phyloP scores from a whole-genome alignment of 257 asterid genomes.

The Nicotiana knightiana region DNA sequence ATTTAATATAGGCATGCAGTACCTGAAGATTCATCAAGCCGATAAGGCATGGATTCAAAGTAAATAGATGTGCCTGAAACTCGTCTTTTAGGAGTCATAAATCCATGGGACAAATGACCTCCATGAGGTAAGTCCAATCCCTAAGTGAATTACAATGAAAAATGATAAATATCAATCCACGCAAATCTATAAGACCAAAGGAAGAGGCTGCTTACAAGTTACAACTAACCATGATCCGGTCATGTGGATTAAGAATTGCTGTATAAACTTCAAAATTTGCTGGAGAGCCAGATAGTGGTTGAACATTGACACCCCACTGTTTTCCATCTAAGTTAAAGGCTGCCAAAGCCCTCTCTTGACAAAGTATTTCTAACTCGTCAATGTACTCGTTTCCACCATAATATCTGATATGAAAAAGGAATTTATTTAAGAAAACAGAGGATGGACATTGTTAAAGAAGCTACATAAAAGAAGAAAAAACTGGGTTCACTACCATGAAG shows the following conservation, averaged over 20 bases:
- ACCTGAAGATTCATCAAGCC: constrained; percentile 92
- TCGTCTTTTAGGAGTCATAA: constrained; percentile 91
- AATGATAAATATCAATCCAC: background rate
- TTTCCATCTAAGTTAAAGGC: constrained; percentile 75
- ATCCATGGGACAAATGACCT: constrained; percentile 94
- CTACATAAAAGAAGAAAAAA: background rate
- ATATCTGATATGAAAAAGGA: constrained; percentile 35
- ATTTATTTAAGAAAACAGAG: background rate
- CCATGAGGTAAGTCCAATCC: constrained; percentile 98
- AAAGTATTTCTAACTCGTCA: constrained; percentile 85
- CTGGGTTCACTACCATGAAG: background rate
- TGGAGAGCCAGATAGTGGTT: constrained; percentile 93
- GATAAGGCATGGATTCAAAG: constrained; percentile 94
- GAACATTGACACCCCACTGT: constrained; percentile 94
- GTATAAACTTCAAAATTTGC: constrained; percentile 96
- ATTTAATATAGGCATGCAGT: background rate
- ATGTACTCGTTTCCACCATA: constrained; percentile 91
- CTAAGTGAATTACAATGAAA: constrained; percentile 27
- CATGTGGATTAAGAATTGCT: constrained; percentile 86
- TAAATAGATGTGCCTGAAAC: constrained; percentile 92
- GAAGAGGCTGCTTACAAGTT: background rate
- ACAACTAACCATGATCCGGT: constrained; percentile 71
- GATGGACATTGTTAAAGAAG: background rate
- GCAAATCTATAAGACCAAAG: background rate
- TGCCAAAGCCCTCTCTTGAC: constrained; percentile 89